Percentiles rank a stretch among this genome's conserved stretches.
phyloP scores from a whole-genome alignment of 2,329 filamentous ascomycete genomes.

The Pseudogymnoascus destructans region DNA sequence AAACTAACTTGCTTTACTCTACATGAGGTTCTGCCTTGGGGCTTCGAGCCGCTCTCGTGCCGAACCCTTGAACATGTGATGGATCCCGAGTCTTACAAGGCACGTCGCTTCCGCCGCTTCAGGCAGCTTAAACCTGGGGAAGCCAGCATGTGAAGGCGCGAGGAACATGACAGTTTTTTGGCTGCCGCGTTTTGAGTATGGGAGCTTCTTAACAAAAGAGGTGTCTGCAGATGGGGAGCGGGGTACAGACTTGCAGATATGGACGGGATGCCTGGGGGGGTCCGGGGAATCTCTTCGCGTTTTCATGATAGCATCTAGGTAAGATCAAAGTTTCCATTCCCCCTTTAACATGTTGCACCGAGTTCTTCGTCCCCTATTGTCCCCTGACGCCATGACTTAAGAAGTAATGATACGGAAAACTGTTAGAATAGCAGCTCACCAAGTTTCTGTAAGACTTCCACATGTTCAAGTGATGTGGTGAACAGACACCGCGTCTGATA shows the following conservation, averaged over 20 bases:
- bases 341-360: not conserved
- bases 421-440: too few relatives aligned
- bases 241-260: not conserved
- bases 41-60: not conserved
- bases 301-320: too few relatives aligned
- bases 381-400: not conserved
- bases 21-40: not conserved
- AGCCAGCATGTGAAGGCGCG: not conserved
- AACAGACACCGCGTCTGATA: not conserved
- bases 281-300: too few relatives aligned
- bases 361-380: not conserved
- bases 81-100: not conserved
- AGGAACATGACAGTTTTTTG: not conserved
- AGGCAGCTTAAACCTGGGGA: not conserved
- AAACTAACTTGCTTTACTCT: not conserved
- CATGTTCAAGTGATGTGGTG: not conserved
- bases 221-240: not conserved
- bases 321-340: not conserved
- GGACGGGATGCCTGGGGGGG: not conserved
- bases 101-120: not conserved
- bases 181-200: not conserved
- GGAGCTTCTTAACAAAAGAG: not conserved
- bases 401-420: not conserved
- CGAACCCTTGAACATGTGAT: not conserved
- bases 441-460: not conserved